phyloP scores from a whole-genome alignment of 805 yeast species.

The Yamadazyma olivae region DNA sequence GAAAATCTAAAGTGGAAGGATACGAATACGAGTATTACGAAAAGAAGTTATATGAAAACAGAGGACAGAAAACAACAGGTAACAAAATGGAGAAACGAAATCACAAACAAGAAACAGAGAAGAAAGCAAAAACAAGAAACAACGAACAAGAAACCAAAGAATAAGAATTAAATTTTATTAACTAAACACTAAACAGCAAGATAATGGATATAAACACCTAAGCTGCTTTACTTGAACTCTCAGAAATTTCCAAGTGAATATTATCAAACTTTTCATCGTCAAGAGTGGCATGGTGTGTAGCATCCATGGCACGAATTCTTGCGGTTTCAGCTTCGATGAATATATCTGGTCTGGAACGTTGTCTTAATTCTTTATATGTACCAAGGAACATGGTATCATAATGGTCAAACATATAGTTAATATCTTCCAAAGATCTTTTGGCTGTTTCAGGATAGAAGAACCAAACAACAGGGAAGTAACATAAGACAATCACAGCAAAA shows the following conservation, averaged over 20 bases:
- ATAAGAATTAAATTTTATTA: too few species aligned
- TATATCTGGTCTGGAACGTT: constrained; percentile 10
- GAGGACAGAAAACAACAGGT: too few species aligned
- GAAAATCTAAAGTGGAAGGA: too few species aligned
- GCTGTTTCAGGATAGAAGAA: constrained; percentile 75
- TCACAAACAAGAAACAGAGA: too few species aligned
- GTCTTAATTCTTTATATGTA: constrained; percentile 13
- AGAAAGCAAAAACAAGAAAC: too few species aligned
- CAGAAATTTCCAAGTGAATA: constrained; percentile 4
- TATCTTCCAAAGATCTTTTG: constrained; percentile 59
- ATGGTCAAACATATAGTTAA: constrained; percentile 13
- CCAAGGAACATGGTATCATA: constrained; percentile 15
- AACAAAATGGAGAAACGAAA: too few species aligned
- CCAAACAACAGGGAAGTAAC: constrained; percentile 22
- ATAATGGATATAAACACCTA: too few species aligned
- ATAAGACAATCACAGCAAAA: constrained; percentile 13
- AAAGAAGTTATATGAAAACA: too few species aligned
- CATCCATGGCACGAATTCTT: constrained; percentile 11
- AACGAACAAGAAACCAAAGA: too few species aligned
- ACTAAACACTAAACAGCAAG: too few species aligned
- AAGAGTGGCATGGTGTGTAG: not conserved
- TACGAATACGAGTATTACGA: too few species aligned
- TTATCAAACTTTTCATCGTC: constrained; percentile 6
- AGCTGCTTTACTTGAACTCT: not conserved
- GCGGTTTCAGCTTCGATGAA: constrained; percentile 14